Base-by-base conservation (phyloP, 2,329 filamentous ascomycete genomes). In the Monosporascus sp. region DNA sequence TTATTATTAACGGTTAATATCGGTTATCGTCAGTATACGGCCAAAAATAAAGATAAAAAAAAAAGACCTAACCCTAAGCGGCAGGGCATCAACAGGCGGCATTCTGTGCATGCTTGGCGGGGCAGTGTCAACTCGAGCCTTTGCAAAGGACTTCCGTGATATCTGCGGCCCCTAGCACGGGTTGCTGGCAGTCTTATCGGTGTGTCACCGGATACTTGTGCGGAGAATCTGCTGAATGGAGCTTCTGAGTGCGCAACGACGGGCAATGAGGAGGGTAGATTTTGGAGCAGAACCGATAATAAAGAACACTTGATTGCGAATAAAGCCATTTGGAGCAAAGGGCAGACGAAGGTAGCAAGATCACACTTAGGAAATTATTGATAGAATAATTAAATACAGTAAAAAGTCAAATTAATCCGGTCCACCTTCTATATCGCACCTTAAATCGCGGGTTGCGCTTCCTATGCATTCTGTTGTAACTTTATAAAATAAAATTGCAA, bases 81-180 rank as follows among this genome's bases (percentile, higher is more conserved):
- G 2, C 54, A 60, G 3, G 57, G 56, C 18, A 9, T 7, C 3
- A 35, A 17, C 5, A 57, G 18, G 20, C 58, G 64, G 1, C 62
- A 68, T 43, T 77, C 74, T 48, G 58, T 75, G 0, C 74, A 77
- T 47, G 70, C 70, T 0, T 69, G 58, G 9, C 75, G 75, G 0
- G 73, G 74, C 2, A 22, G 62, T 1, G 75, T 77, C 15, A 63
- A 63, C 1, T 71, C 74, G 0, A 64, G 64, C 2, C 25, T 73
- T 2, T 20, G 44, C 18, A 48, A 54, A 3, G 57, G 61, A 2
- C 56, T 75, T 1, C 73, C 72, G 0, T 62, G 60, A 64, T 65
- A 67, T 43, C 14, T 68, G 5, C 64, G 65, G 5, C 18, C 58
- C 0, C 25, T 55, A 5, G 25, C 49, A 0, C 45, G 54, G 8